Base-by-base conservation (phyloP, 768 basidiomycete genomes). In the Leucocoprinus sp. region DNA sequence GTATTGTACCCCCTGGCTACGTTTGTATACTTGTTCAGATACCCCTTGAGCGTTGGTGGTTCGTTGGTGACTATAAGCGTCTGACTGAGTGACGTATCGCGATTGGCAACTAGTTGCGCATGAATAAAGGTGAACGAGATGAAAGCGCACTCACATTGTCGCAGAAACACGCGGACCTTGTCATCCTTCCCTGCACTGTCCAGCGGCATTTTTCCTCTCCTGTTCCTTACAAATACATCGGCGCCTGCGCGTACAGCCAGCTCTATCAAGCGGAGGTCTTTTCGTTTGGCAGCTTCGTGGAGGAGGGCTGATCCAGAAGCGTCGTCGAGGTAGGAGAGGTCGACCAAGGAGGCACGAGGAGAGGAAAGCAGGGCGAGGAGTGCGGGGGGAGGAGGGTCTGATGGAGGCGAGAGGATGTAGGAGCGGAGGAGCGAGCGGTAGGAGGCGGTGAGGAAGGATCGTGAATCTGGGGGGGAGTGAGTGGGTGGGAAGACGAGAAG, bases 11-110 rank as follows among this genome's bases (percentile, higher is more conserved):
- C 93, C 54, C 80, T 82, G 0, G 90, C 89, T 29, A 96, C 87
- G 54, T 96, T 97, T 1, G 84, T 82, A 58, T 93, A 96, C 61
- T 97, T 97, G 61, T 87, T 90, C 15, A 91, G 66, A 57, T 90
- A 90, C 0, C 88, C 90, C 51, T 76, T 80, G 45, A 89, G 62
- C 2, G 70, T 61, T 0, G 84, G 80, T 1, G 83, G 77, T 38
- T 80, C 77, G 1, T 68, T 65, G 1, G 57, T 40, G 0, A 68
- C 64, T 5, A 61, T 53, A 1, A 71, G 63, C 6, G 64, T 57
- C 3, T 73, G 70, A 8, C 92, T 74, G 1, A 91, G 67, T 0
- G 80, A 78, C 29, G 78, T 78, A 54, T 93, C 87, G 31, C 83
- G 84, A 57, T 91, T 93, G 14, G 79, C 81, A 54, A 88, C 86